Conservation (phyloP, 1,139 yeast genomes). For the Ogataea hybrid region DNA sequence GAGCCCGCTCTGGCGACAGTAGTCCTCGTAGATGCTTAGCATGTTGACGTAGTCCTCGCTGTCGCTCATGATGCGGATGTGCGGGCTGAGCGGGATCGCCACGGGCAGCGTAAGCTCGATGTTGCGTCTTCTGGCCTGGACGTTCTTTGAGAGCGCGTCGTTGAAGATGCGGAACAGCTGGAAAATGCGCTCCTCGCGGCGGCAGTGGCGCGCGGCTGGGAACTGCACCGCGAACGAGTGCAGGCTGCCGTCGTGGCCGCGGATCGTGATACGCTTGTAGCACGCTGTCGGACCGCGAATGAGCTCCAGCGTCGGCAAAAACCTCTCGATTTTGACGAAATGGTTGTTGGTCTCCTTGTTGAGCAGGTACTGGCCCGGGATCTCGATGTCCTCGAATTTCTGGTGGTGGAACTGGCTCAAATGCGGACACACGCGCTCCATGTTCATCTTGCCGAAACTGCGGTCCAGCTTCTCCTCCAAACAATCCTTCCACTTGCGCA, state of each 20-base stretch:
- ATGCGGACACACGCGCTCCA: slow-evolving; percentile 93
- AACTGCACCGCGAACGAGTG: slow-evolving; percentile 96
- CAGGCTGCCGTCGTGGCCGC: slow-evolving; percentile 91
- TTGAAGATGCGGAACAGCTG: slow-evolving; percentile 88
- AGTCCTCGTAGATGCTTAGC: slow-evolving; percentile 87
- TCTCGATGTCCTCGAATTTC: slow-evolving; percentile 94
- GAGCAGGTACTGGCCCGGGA: slow-evolving; percentile 92
- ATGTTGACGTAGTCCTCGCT: slow-evolving; percentile 74
- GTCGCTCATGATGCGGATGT: slow-evolving; percentile 87
- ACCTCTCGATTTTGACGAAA: slow-evolving; percentile 89
- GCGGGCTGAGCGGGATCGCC: slow-evolving; percentile 94
- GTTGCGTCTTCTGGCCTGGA: slow-evolving; percentile 83
- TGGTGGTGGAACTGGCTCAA: slow-evolving; percentile 97
- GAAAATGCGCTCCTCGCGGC: slow-evolving; percentile 93
- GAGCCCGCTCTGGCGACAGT: slow-evolving; percentile 70
- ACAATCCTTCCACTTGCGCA: slow-evolving; percentile 91
- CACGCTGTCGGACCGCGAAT: slow-evolving; percentile 94
- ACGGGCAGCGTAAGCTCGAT: slow-evolving; percentile 85
- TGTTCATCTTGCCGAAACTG: slow-evolving; percentile 68
- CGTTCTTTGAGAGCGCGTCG: slow-evolving; percentile 74
- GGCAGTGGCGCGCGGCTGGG: slow-evolving; percentile 97
- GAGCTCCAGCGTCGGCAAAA: slow-evolving; percentile 83
- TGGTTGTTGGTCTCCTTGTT: slow-evolving; percentile 78
- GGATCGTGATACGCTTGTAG: slow-evolving; percentile 80
- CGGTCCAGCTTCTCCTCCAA: slow-evolving; percentile 90